Evolutionary conservation across 2,329 filamentous ascomycete genomes (phyloP).

Genomic region (Trichoderma koningiopsis): DNA sequence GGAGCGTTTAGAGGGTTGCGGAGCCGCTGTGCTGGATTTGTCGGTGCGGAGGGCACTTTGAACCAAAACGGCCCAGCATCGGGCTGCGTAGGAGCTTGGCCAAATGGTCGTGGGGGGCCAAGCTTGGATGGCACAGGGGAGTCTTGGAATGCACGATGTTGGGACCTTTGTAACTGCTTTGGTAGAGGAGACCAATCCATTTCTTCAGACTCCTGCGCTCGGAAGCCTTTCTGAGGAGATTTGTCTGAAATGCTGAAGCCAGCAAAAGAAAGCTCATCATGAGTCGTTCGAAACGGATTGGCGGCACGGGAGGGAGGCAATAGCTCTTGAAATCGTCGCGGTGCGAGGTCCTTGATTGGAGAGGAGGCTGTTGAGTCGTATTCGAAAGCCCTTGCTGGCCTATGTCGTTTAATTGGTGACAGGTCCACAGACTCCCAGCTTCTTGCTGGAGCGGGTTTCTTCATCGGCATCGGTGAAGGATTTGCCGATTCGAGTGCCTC

Average conservation of each 20-base stretch:
- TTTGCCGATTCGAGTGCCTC: constrained; percentile 38
- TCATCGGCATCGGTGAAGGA: constrained; percentile 24
- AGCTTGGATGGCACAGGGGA: constrained; percentile 41
- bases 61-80: constrained; percentile 64
- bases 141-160: constrained; percentile 57
- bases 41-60: constrained; percentile 69
- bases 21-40: constrained; percentile 62
- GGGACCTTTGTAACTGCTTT: constrained; percentile 40
- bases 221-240: constrained; percentile 26
- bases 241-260: constrained; percentile 29
- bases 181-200: constrained; percentile 75
- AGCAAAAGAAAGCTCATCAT: constrained; percentile 18
- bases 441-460: neutral
- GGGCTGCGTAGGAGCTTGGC: constrained; percentile 47
- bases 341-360: constrained; percentile 20
- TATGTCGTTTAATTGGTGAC: constrained; percentile 21
- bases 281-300: neutral
- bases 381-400: neutral
- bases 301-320: constrained; percentile 12
- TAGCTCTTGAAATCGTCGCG: neutral
- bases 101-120: constrained; percentile 49
- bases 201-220: constrained; percentile 51
- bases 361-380: constrained; percentile 22
- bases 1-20: constrained; percentile 64
- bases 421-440: constrained; percentile 9